Conservation (phyloP, 257 asterid genomes). For the Salvia splendens region DNA sequence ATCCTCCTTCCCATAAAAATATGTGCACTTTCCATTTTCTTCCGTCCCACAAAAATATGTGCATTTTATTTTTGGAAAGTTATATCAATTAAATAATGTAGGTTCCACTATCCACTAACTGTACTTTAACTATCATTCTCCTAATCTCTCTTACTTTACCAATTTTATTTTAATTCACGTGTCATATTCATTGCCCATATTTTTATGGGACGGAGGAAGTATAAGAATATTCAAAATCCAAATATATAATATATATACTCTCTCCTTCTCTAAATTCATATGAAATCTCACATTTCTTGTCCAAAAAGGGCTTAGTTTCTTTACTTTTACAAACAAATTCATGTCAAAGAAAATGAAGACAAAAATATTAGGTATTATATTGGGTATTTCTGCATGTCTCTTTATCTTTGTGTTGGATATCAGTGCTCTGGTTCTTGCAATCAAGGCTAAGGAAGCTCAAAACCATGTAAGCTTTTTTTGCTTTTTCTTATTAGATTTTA, state of each 20-base stretch:
- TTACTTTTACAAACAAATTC: neutral
- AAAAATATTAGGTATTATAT: constrained; percentile 48
- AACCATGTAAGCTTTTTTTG: constrained; percentile 45
- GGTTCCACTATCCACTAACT: no score
- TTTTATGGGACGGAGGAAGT: no score
- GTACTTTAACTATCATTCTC: no score
- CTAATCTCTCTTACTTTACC: no score
- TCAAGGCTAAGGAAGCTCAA: constrained; percentile 83
- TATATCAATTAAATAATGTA: no score
- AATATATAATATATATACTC: neutral
- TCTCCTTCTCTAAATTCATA: constrained; percentile 14
- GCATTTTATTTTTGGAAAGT: no score
- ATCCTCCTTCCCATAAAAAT: no score
- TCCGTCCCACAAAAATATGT: no score
- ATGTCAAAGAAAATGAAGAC: constrained; percentile 41
- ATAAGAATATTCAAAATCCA: constrained; percentile 44
- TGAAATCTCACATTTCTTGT: constrained; percentile 18
- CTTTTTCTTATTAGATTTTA: no score
- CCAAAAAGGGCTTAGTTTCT: neutral
- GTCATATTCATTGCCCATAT: no score
- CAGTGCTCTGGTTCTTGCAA: constrained; percentile 69
- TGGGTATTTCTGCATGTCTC: constrained; percentile 64
- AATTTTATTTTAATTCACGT: no score
- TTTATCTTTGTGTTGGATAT: constrained; percentile 70
- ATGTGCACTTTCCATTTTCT: no score